These are phyloP conservation scores for Acanthamoeba castellanii DNA, from an alignment of 208 protist species.

Conservation along the genomic window DNA sequence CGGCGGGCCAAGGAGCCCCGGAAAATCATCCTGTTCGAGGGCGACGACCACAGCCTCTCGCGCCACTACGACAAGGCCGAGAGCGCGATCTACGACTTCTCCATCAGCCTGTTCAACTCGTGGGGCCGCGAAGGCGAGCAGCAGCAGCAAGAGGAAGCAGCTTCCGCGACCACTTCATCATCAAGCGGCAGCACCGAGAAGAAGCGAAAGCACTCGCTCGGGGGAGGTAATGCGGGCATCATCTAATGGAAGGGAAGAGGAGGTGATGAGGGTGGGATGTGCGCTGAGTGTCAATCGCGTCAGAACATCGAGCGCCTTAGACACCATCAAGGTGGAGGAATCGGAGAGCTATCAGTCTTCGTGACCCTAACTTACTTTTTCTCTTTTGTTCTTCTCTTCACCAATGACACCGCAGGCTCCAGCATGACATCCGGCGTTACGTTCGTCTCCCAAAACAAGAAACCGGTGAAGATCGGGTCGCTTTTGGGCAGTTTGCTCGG, in stretches of 20 bases:
- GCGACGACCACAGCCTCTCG: conserved; percentile 56
- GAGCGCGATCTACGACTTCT: conserved; percentile 51
- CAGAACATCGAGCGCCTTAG: neutral
- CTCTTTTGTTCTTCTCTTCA: neutral
- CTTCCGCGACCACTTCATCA: neutral
- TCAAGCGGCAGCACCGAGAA: neutral
- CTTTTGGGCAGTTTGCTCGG: neutral
- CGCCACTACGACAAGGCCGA: conserved; percentile 44
- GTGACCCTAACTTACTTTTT: neutral
- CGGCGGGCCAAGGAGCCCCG: neutral
- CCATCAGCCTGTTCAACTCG: conserved; percentile 42
- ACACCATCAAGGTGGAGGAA: neutral
- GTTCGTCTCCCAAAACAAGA: neutral
- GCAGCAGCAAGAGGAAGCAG: neutral
- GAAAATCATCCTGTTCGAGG: conserved; percentile 53
- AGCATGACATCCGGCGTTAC: conserved; percentile 4
- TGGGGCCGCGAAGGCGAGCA: neutral
- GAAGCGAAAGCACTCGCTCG: conserved; percentile 5
- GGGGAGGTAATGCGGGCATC: conserved; percentile 19
- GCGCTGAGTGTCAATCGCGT: neutral
- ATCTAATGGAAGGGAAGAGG: neutral
- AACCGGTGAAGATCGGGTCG: neutral
- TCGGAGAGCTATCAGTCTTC: neutral
- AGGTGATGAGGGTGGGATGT: neutral
- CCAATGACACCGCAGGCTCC: neutral